Conservation (phyloP, 352 stramenopile genomes). For the Phytophthora capsici region DNA sequence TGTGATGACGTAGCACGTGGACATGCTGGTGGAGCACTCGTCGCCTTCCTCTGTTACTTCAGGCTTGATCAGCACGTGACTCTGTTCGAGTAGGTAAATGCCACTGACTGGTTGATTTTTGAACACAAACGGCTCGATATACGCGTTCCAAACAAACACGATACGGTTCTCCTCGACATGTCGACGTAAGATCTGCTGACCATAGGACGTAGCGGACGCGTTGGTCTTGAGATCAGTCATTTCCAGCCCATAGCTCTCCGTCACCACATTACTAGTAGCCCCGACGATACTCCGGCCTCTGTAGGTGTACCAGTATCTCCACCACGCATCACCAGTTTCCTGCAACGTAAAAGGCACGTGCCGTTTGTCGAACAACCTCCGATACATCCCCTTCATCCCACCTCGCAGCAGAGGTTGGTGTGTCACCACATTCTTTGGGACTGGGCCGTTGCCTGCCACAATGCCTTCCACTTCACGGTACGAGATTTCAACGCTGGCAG, state of each 20-base stretch:
- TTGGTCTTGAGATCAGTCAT: slow-evolving; percentile 48
- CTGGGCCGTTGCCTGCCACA: slow-evolving; percentile 25
- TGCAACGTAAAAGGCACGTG: slow-evolving; percentile 41
- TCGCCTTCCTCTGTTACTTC: slow-evolving; percentile 26
- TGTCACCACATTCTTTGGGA: slow-evolving; percentile 21
- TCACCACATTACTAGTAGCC: slow-evolving; percentile 47
- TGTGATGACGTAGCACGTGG: slow-evolving; percentile 59
- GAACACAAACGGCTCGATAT: slow-evolving; percentile 63
- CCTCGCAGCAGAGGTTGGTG: slow-evolving; percentile 37
- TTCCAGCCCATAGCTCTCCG: slow-evolving; percentile 63
- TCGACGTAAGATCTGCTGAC: slow-evolving; percentile 61
- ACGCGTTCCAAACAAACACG: slow-evolving; percentile 62
- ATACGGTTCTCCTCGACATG: slow-evolving; percentile 61
- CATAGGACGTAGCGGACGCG: slow-evolving; percentile 51
- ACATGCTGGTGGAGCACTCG: slow-evolving; percentile 47
- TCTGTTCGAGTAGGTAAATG: slow-evolving; percentile 55
- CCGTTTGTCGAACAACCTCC: slow-evolving; percentile 41
- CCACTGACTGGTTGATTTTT: slow-evolving; percentile 43
- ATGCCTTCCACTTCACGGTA: slow-evolving; percentile 48
- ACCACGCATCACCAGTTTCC: slow-evolving; percentile 44
- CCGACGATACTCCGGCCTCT: slow-evolving; percentile 24
- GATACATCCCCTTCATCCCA: slow-evolving; percentile 44
- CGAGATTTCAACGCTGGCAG: slow-evolving; percentile 40
- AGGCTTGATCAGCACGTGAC: slow-evolving; percentile 62
- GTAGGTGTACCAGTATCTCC: slow-evolving; percentile 38